Conservation (phyloP, 164 flowering plant genomes). For the Sedum album region DNA sequence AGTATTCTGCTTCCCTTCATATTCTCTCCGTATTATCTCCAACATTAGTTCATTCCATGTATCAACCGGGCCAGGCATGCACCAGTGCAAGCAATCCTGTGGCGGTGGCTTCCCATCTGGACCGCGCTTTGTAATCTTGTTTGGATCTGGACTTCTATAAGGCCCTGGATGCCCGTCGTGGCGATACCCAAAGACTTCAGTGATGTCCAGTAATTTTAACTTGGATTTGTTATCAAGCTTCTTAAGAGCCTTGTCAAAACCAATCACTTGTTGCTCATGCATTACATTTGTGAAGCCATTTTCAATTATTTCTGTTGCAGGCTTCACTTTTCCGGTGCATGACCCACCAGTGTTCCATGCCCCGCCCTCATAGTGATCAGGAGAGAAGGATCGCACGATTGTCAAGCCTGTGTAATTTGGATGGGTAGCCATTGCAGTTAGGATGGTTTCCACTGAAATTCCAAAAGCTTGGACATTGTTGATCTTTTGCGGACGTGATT, state of each 20-base stretch:
- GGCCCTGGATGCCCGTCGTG: slow-evolving; percentile 98
- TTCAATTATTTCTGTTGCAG: slow-evolving; percentile 43
- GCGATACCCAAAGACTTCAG: slow-evolving; percentile 59
- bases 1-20: slow-evolving; percentile 17
- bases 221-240: slow-evolving; percentile 44
- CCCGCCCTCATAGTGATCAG: slow-evolving; percentile 94
- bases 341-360: slow-evolving; percentile 98
- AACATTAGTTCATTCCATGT: slow-evolving; percentile 91
- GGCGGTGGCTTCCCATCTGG: slow-evolving; percentile 89
- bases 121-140: slow-evolving; percentile 73
- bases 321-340: slow-evolving; percentile 78
- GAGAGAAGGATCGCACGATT: slow-evolving; percentile 76
- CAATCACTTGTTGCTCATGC: slow-evolving; percentile 72
- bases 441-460: slow-evolving; percentile 68
- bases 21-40: slow-evolving; percentile 65
- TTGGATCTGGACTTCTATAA: slow-evolving; percentile 74
- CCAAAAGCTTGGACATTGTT: slow-evolving; percentile 74
- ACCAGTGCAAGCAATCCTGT: slow-evolving; percentile 98
- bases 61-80: slow-evolving; percentile 99
- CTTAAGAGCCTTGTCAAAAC: slow-evolving; percentile 51
- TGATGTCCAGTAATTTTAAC: slow-evolving; percentile 76
- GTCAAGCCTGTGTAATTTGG: slow-evolving; percentile 76
- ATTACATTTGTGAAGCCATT: slow-evolving; percentile 72
- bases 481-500: slow-evolving; percentile 44
- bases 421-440: slow-evolving; percentile 50